Evolutionary conservation across 1,284 basidiomycete species (phyloP), one percentile per base, ranked within the genome.

Genomic region (Ustilago trichophora): DNA sequence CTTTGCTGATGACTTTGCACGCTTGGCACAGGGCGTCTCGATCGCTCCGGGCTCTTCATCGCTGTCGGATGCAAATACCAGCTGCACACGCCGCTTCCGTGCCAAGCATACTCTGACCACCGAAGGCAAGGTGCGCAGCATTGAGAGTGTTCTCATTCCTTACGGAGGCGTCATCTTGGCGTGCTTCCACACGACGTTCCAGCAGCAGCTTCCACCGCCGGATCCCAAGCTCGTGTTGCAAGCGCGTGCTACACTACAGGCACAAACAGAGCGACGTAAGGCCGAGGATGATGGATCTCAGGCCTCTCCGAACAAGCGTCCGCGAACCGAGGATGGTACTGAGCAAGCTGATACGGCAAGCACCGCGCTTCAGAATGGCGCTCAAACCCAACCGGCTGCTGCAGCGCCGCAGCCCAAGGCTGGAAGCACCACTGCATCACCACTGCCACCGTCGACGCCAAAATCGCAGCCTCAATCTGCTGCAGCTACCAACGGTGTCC

Each of bases 61-160:
- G 16, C 73, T 80, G 2, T 88, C 86, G 67, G 88, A 90, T 76
- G 88, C 90, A 34, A 90, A 90, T 83, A 97, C 94, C 42, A 93
- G 89, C 83, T 98, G 94, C 82, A 97, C 93, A 56, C 87, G 91
- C 74, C 86, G 95, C 60, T 96, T 91, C 84, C 89, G 91, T 78
- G 90, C 91, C 38, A 87, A 87, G 73, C 91, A 93, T 84, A 87
- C 88, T 5, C 82, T 86, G 44, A 83, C 82, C 62, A 84, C 86
- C 33, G 87, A 88, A 57, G 87, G 87, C 41, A 72, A 87, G 81
- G 75, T 81, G 27, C 76, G 84, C 16, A 86, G 89, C 75, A 88
- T 95, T 44, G 90, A 92, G 77, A 92, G 90, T 81, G 90, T 95
- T 59, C 92, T 93, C 83, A 93, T 95, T 82, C 92, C 92, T 67